Base-by-base conservation (phyloP, 1,284 basidiomycete genomes). In the Marasmius tenuissimus region DNA sequence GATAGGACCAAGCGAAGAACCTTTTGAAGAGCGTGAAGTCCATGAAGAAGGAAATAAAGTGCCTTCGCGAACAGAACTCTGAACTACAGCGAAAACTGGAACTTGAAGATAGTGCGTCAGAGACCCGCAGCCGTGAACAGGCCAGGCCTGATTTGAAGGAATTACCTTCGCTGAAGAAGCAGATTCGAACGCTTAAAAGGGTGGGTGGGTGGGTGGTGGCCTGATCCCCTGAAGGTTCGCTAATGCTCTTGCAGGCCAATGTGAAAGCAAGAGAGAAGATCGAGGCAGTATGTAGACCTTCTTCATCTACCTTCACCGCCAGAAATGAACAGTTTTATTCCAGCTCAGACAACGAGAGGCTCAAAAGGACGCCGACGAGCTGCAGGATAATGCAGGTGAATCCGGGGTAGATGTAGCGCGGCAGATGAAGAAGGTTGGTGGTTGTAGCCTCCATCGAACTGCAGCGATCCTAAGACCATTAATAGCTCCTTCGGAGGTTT, bases 401-500 rank as follows among this genome's bases (percentile, higher is more conserved):
- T 66, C 64, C 16, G 63, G 71, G 49, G 74, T 72, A 16, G 67
- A 69, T 1, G 73, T 67, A 2, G 78, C 72, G 16, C 66, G 69
- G 1, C 59, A 76, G 63, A 66, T 71, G n/a, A 80, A 81, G 78
- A 72, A 75, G 58, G 81, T 80, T 69, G 81, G 78, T 39, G 50
- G 66, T 8, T 11, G 53, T 39, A 34, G 47, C 49, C 47, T 20
- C 39, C 38, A n/a, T 57, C 50, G 16, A 39, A 38, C 34, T 48
- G 16, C 4, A 27, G 12, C 16, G 12, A 42, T 27, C 20, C 37
- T 63, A 27, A 54, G 42, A 34, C 22, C 59, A 40, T 51, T 50
- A 18, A 45, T 11, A 85, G 83, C 72, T 84, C 37, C 69, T 85
- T 54, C 75, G 78, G 34, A 65, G 63, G 14, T 78, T 83, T 64